Base-by-base conservation (phyloP, 2,329 filamentous ascomycete genomes). In the Aspergillus ochraceoroseus region DNA sequence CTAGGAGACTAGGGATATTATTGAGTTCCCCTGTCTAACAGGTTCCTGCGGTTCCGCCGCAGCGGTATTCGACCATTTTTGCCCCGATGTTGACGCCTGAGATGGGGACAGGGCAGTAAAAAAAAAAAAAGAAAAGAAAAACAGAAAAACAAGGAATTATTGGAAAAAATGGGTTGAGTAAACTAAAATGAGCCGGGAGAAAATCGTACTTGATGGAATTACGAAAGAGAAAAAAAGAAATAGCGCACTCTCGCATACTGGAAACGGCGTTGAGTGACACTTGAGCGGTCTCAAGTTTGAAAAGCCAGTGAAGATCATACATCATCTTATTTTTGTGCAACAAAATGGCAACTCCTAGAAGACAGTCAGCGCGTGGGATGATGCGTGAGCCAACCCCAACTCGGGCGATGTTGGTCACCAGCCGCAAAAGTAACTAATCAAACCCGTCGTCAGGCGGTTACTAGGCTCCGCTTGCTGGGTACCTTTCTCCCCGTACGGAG, bases 31-130 rank as follows among this genome's bases (percentile, higher is more conserved):
- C 44, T 47, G 46, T 48, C 47, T 42, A 45, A 44, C 46, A 54
- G 41, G 47, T 54, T 54, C 51, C 50, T 54, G 50, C 41, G 45
- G 48, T 53, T 53, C 50, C 48, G 48, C 40, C 41, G 43, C 50
- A 48, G 44, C 46, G 46, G 48, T 46, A 49, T 46, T 49, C 32
- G 37, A 38, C 14, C 8, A 17, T 45, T 44, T 43, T 43, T 45
- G n/a, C 30, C 41, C 45, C 42, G 38, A 40, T 17, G 36, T 30
- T 30, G 32, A 51, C 33, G 42, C 48, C 30, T 12, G 7, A 22
- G 15, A 22, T 20, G 18, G 18, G 31, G 7, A n/a, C 8, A 15
- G 15, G 8, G 4, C 6, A 26, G 20, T 19, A 15, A 20, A 30
- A 11, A 30, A 37, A 12, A 23, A 22, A 32, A 28, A 27, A 38